phyloP scores from a whole-genome alignment of 129 eudicot genomes.

The Centrapalus pauciflorus region DNA sequence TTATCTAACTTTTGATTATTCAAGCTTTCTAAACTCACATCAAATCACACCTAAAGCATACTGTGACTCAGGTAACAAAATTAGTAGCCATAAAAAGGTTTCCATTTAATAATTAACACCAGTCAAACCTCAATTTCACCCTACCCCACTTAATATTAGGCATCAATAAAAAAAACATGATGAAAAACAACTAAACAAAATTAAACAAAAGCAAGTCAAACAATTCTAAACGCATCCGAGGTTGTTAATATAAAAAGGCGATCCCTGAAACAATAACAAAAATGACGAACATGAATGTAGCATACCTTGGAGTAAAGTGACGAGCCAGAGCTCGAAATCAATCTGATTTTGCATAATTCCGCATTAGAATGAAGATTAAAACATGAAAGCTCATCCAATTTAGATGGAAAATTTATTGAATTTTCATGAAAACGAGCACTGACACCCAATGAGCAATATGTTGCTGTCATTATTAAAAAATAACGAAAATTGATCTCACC shows the following conservation, averaged over 20 bases:
- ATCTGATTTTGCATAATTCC: constrained; percentile 28
- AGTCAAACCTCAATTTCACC: not conserved
- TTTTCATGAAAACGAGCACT: constrained; percentile 30
- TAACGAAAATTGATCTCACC: not conserved
- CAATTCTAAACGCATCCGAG: not conserved
- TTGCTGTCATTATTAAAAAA: constrained; percentile 30
- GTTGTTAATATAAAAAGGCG: not conserved
- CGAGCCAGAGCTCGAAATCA: constrained; percentile 25
- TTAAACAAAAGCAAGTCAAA: not conserved
- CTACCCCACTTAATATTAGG: not conserved
- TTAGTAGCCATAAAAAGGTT: not conserved
- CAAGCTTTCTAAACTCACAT: not conserved
- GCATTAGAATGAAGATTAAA: constrained; percentile 32
- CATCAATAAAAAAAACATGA: not conserved
- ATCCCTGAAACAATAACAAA: not conserved
- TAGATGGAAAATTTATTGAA: constrained; percentile 24
- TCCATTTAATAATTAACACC: not conserved
- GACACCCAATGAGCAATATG: constrained; percentile 34
- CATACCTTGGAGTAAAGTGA: constrained; percentile 42
- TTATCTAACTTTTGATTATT: not conserved
- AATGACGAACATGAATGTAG: not conserved
- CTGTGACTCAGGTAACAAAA: not conserved
- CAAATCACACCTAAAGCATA: not conserved
- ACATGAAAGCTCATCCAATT: constrained; percentile 32
- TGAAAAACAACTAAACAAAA: not conserved